phyloP scores from a whole-genome alignment of 108 stramenopile species.

The Nannochloropsis gaditana region DNA sequence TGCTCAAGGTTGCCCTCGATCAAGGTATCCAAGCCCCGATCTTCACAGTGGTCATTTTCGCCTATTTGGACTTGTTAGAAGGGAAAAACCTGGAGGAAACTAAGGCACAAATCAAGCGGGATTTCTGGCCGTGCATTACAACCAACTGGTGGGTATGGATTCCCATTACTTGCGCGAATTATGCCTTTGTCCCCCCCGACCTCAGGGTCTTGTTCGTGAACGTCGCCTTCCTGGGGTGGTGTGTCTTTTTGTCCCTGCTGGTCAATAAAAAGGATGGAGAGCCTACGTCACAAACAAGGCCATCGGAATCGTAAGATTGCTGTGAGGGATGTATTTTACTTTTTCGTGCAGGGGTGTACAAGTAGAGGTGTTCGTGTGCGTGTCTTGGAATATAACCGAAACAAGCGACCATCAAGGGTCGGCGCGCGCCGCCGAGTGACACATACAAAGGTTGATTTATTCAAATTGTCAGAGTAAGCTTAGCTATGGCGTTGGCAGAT shows the following conservation, averaged over 20 bases:
- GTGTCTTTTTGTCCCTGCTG: not conserved
- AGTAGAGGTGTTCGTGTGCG: not conserved
- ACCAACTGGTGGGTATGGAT: slow-evolving; percentile 18
- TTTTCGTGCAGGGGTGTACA: not conserved
- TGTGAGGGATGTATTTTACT: too few species aligned
- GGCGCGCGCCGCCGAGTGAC: too few species aligned
- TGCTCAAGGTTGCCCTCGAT: not conserved
- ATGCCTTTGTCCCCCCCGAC: not conserved
- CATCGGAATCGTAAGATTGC: not conserved
- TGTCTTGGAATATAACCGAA: not conserved
- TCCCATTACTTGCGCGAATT: not conserved
- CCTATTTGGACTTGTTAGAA: not conserved
- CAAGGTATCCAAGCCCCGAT: slow-evolving; percentile 14
- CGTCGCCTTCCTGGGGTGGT: not conserved
- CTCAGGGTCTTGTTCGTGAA: not conserved
- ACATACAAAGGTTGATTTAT: too few species aligned
- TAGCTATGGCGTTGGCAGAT: too few species aligned
- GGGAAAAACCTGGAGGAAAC: not conserved
- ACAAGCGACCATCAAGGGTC: too few species aligned
- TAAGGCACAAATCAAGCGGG: not conserved
- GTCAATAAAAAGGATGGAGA: slow-evolving; percentile 14
- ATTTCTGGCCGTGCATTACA: slow-evolving; percentile 2
- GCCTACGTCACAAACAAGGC: not conserved
- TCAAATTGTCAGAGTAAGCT: too few species aligned
- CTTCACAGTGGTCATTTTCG: not conserved